Evolutionary conservation across 345 rosid species (phyloP).

Genomic region (Salix koriyanagi): DNA sequence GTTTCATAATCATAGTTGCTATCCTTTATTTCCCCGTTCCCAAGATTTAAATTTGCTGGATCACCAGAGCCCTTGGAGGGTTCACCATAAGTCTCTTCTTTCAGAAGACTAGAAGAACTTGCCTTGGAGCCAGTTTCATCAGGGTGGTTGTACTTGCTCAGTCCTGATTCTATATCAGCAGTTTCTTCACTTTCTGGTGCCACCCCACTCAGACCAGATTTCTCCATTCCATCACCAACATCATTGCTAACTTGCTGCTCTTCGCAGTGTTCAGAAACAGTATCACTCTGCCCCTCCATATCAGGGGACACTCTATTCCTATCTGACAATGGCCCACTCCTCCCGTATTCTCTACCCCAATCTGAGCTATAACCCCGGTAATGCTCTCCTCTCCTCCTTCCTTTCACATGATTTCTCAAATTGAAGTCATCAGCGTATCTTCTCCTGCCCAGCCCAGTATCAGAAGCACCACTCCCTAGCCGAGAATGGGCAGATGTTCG

Average conservation of each 20-base stretch:
- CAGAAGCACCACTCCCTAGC: constrained; percentile 42
- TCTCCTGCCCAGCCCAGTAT: constrained; percentile 46
- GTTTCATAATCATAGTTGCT: constrained; percentile 26
- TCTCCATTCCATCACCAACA: constrained; percentile 47
- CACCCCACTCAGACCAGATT: constrained; percentile 39
- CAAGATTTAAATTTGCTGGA: constrained; percentile 24
- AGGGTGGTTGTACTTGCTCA: constrained; percentile 35
- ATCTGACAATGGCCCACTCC: constrained; percentile 72
- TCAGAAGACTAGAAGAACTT: constrained; percentile 42
- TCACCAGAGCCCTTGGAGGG: constrained; percentile 45
- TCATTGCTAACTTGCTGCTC: constrained; percentile 55
- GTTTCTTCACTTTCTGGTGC: constrained; percentile 46
- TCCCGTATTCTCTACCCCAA: constrained; percentile 62
- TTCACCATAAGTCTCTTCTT: constrained; percentile 46
- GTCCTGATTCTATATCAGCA: constrained; percentile 46
- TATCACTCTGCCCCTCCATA: constrained; percentile 48
- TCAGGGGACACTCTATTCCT: constrained; percentile 49
- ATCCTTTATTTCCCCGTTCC: constrained; percentile 44
- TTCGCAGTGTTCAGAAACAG: constrained; percentile 46
- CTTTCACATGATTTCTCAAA: constrained; percentile 49
- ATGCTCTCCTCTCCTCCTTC: constrained; percentile 63
- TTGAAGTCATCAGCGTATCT: constrained; percentile 58
- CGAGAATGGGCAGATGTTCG: constrained; percentile 53
- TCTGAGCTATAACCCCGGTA: constrained; percentile 50
- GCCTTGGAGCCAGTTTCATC: constrained; percentile 56